phyloP scores from a whole-genome alignment of 805 yeast species.

The Saturnispora halmiae region DNA sequence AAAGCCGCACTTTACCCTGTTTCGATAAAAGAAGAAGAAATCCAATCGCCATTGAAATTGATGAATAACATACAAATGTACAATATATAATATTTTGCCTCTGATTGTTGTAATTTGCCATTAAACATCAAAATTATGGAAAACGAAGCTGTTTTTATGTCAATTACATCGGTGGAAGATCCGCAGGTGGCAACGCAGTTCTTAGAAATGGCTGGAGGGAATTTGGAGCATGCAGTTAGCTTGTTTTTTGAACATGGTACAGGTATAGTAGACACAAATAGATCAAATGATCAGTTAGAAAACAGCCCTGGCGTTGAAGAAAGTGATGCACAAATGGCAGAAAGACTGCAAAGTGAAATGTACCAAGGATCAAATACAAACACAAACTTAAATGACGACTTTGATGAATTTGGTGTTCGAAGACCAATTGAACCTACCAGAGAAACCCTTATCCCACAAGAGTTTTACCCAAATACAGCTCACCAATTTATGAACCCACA shows the following conservation, averaged over 20 bases:
- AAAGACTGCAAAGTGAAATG: slow-evolving; percentile 54
- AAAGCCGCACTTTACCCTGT: slow-evolving; percentile 89
- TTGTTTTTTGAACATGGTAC: slow-evolving; percentile 65
- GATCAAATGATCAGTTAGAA: background rate
- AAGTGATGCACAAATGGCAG: slow-evolving; percentile 44
- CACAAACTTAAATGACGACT: background rate
- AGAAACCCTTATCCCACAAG: slow-evolving; percentile 43
- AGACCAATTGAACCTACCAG: slow-evolving; percentile 71
- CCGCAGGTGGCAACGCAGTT: slow-evolving; percentile 62
- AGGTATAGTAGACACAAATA: slow-evolving; percentile 17
- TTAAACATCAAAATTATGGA: slow-evolving; percentile 33
- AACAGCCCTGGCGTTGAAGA: slow-evolving; percentile 16
- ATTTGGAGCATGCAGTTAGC: slow-evolving; percentile 77
- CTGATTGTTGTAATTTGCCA: background rate
- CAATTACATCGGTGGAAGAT: slow-evolving; percentile 71
- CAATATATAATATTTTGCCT: no score
- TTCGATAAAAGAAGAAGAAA: slow-evolving; percentile 77
- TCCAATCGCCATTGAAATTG: slow-evolving; percentile 54
- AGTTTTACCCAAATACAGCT: slow-evolving; percentile 4
- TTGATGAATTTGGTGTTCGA: slow-evolving; percentile 44
- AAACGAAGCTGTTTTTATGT: slow-evolving; percentile 54
- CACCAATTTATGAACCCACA: slow-evolving; percentile 15
- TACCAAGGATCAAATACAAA: slow-evolving; percentile 31
- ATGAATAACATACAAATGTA: background rate
- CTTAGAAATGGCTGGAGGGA: slow-evolving; percentile 66